Evolutionary conservation across 371 early-diverging fungal genomes (phyloP).

Genomic region (Mucor plumbeus): DNA sequence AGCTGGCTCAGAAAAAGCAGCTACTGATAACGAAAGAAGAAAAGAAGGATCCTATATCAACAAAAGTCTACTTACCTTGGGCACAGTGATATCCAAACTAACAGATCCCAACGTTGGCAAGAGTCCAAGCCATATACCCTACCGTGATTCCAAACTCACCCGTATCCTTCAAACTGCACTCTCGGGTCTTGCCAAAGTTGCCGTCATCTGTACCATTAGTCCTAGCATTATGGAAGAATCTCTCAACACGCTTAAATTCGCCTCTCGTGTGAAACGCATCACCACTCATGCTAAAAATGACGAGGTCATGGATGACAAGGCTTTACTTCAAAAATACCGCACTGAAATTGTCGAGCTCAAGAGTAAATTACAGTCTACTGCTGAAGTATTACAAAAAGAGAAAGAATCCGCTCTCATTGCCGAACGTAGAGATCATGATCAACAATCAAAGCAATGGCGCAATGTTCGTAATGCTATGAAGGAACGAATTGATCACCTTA

Average conservation of each 20-base stretch:
- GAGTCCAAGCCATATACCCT: constrained; percentile 74
- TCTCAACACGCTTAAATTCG: constrained; percentile 89
- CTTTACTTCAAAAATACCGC: constrained; percentile 83
- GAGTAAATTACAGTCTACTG: constrained; percentile 70
- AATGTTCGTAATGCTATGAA: constrained; percentile 78
- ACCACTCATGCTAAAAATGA: constrained; percentile 70
- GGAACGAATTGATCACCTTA: constrained; percentile 75
- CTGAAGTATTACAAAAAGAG: constrained; percentile 50
- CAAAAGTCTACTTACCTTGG: constrained; percentile 84
- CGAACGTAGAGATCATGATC: constrained; percentile 67
- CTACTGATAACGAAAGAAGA: constrained; percentile 74
- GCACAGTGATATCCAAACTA: constrained; percentile 88
- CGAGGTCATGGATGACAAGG: constrained; percentile 83
- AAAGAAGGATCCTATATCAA: constrained; percentile 96
- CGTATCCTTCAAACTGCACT: constrained; percentile 89
- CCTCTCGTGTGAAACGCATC: constrained; percentile 80
- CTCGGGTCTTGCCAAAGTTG: constrained; percentile 79
- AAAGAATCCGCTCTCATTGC: constrained; percentile 39
- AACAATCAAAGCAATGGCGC: constrained; percentile 75
- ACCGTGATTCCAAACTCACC: constrained; percentile 94
- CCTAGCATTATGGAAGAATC: constrained; percentile 81
- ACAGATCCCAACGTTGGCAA: constrained; percentile 22
- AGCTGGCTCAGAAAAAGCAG: constrained; percentile 96
- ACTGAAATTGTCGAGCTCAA: constrained; percentile 85
- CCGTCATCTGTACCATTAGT: constrained; percentile 85